Conservation (phyloP, 2,329 filamentous ascomycete species). For the Penicillium olsonii region DNA sequence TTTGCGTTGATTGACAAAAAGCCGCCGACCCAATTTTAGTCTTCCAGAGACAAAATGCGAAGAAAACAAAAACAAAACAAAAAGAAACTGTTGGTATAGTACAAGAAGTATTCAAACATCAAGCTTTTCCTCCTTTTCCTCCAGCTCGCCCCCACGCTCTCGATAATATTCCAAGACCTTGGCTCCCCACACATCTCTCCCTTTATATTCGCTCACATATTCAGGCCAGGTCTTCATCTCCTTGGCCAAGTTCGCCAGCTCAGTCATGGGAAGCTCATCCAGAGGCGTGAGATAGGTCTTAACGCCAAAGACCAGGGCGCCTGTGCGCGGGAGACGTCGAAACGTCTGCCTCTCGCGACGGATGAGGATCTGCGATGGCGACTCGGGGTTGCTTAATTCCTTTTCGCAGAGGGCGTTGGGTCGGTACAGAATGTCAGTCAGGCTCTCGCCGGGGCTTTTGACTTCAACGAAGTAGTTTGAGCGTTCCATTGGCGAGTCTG, state of each 20-base stretch:
- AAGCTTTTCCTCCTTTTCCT: slow-evolving; percentile 10
- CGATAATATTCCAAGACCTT: slow-evolving; percentile 41
- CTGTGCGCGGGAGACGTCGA: slow-evolving; percentile 45
- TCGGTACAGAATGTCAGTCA: slow-evolving; percentile 49
- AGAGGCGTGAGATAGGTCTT: slow-evolving; percentile 49
- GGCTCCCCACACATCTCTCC: slow-evolving; percentile 45
- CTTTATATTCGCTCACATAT: slow-evolving; percentile 49
- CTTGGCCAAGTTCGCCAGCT: slow-evolving; percentile 45
- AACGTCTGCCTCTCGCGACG: slow-evolving; percentile 55
- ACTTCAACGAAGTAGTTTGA: slow-evolving; percentile 55
- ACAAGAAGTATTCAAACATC: slow-evolving; percentile 11
- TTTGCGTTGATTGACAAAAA: slow-evolving; percentile 8
- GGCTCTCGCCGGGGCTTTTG: slow-evolving; percentile 35
- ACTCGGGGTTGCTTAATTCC: slow-evolving; percentile 35
- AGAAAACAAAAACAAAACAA: too few species aligned
- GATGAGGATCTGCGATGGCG: slow-evolving; percentile 46
- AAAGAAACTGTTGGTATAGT: background rate
- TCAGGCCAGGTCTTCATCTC: slow-evolving; percentile 50
- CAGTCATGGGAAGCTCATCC: slow-evolving; percentile 42
- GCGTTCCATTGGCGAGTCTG: slow-evolving; percentile 50
- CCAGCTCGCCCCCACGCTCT: slow-evolving; percentile 19
- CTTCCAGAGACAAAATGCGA: slow-evolving; percentile 5
- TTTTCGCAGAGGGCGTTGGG: slow-evolving; percentile 43
- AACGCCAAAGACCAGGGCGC: slow-evolving; percentile 53
- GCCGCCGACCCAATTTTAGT: slow-evolving; percentile 12